Percentiles rank a stretch among this genome's conserved stretches.
Conservation (phyloP, 768 basidiomycete genomes). For the Serendipita sp. region DNA sequence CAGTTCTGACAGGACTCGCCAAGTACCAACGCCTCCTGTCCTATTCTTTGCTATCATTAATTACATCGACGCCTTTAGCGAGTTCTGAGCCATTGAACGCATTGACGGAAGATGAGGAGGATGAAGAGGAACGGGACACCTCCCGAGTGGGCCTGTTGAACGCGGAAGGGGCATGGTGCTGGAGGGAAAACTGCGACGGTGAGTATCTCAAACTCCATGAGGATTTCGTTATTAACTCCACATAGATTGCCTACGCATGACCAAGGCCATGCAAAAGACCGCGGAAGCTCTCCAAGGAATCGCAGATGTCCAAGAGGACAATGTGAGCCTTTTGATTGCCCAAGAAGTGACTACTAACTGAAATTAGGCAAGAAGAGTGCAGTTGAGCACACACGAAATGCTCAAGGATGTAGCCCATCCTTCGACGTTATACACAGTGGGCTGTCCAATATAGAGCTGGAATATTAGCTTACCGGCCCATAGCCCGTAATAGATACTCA, state of each 20-base stretch:
- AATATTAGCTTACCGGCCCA: neutral
- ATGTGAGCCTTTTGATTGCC: constrained; percentile 29
- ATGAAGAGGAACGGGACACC: constrained; percentile 31
- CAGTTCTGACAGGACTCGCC: constrained; percentile 45
- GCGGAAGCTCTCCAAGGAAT: constrained; percentile 57
- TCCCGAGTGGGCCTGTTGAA: constrained; percentile 36
- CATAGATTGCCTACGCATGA: constrained; percentile 59
- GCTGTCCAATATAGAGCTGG: constrained; percentile 7
- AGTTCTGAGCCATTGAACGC: constrained; percentile 25
- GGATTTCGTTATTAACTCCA: neutral
- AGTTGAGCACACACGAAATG: constrained; percentile 57
- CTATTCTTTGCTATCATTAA: constrained; percentile 55
- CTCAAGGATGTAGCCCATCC: constrained; percentile 68
- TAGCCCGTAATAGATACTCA: constrained; percentile 66
- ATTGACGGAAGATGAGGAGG: constrained; percentile 25
- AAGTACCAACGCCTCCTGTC: constrained; percentile 59
- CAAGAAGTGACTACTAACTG: constrained; percentile 6
- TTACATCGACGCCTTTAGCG: constrained; percentile 49
- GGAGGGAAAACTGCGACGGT: constrained; percentile 66
- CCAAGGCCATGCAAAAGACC: constrained; percentile 62
- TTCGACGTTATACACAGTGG: constrained; percentile 49
- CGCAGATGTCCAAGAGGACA: constrained; percentile 64
- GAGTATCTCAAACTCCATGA: constrained; percentile 8
- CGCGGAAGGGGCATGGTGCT: constrained; percentile 69
- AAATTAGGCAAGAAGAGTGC: constrained; percentile 52